phyloP scores from a whole-genome alignment of 805 yeast genomes.

The Pachysolen tannophilus region DNA sequence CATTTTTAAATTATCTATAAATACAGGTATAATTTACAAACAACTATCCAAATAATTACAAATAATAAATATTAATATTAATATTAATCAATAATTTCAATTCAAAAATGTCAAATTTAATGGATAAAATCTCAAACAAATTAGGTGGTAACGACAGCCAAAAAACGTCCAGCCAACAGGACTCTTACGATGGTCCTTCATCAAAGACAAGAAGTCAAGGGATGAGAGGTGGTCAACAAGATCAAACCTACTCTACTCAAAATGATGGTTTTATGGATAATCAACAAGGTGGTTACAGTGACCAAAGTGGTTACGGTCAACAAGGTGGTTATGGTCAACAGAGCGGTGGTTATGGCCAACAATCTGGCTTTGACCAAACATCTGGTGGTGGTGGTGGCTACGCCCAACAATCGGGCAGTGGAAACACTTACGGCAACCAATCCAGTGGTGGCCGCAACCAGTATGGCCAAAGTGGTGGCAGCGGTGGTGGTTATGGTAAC shows the following conservation, averaged over 20 bases:
- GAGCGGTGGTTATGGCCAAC: not conserved
- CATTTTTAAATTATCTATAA: too few relatives aligned
- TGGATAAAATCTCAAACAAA: constrained; percentile 10
- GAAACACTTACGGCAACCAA: not conserved
- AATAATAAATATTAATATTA: too few relatives aligned
- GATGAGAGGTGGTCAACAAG: constrained; percentile 3
- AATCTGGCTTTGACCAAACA: not conserved
- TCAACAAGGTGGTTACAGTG: not conserved
- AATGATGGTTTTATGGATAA: not conserved
- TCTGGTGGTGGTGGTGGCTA: not conserved
- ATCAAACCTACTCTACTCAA: constrained; percentile 4
- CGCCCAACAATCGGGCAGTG: too few relatives aligned
- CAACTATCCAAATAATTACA: too few relatives aligned
- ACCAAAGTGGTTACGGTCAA: not conserved
- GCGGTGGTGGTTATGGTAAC: too few relatives aligned
- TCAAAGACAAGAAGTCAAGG: constrained; percentile 2
- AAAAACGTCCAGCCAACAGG: not conserved
- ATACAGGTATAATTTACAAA: too few relatives aligned
- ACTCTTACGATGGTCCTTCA: constrained; percentile 1
- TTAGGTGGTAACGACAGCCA: constrained; percentile 6
- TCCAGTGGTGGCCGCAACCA: too few relatives aligned
- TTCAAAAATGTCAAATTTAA: constrained; percentile 9
- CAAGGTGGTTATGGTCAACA: constrained; percentile 1
- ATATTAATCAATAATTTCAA: not conserved
- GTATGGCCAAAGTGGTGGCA: too few relatives aligned